Evolutionary conservation across 495 filamentous ascomycete genomes (phyloP).

Genomic region (Margaritispora aquatica): DNA sequence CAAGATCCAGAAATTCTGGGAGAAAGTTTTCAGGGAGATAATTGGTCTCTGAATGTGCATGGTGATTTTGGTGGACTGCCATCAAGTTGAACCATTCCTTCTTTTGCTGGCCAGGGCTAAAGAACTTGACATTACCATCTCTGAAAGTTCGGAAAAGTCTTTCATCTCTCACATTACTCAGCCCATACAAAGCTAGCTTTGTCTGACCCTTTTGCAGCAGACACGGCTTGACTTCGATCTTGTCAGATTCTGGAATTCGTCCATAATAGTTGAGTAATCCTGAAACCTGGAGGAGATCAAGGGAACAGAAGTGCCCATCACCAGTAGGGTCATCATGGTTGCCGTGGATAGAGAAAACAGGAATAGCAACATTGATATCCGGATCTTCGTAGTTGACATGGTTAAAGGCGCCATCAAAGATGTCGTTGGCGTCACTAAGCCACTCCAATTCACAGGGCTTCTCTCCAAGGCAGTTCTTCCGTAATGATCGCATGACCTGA

Average conservation of each 20-base stretch:
- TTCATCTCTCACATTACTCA: conserved; percentile 96
- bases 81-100: conserved; percentile 96
- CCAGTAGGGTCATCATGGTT: conserved; percentile 98
- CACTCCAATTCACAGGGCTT: conserved; percentile 95
- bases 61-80: conserved; percentile 93
- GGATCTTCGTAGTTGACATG: conserved; percentile 97
- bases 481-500: conserved; percentile 88
- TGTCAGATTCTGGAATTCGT: conserved; percentile 82
- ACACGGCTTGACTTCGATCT: conserved; percentile 85
- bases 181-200: conserved; percentile 89
- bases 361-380: conserved; percentile 96
- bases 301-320: conserved; percentile 79
- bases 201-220: conserved; percentile 90
- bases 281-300: conserved; percentile 86
- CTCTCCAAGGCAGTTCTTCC: conserved; percentile 89
- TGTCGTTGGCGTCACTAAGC: conserved; percentile 84
- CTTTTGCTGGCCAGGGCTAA: conserved; percentile 73
- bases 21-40: conserved; percentile 94
- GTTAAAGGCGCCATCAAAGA: conserved; percentile 77
- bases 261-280: conserved; percentile 96
- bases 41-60: conserved; percentile 80
- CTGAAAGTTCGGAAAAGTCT: conserved; percentile 88
- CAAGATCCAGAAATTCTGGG: conserved; percentile 83
- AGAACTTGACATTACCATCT: conserved; percentile 91
- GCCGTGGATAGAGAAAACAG: conserved; percentile 96